These are phyloP conservation scores for Colletotrichum sp. DNA, from an alignment of 2,329 filamentous ascomycete species.

Conservation along the genomic window DNA sequence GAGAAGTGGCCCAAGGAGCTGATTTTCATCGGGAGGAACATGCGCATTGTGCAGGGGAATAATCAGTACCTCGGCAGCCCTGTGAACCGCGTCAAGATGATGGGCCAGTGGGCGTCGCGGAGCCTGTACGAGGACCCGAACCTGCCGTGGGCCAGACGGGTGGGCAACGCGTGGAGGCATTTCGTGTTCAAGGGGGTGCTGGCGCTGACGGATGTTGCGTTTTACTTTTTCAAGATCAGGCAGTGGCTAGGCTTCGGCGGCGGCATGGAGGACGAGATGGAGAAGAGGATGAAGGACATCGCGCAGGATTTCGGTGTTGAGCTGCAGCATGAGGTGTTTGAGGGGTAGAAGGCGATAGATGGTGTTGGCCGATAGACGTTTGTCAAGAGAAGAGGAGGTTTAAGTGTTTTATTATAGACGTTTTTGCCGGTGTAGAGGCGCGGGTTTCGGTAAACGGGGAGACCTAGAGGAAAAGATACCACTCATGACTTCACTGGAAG, in stretches of 20 bases:
- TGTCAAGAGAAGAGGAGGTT: neutral
- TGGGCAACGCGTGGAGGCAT: constrained; percentile 77
- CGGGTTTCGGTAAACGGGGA: neutral
- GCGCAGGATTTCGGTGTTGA: constrained; percentile 93
- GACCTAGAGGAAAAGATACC: neutral
- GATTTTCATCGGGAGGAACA: constrained; percentile 89
- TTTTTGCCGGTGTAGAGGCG: neutral
- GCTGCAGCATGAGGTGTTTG: constrained; percentile 86
- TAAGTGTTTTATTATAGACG: neutral
- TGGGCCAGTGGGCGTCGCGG: constrained; percentile 85
- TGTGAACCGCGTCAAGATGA: constrained; percentile 93
- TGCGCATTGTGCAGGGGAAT: constrained; percentile 92
- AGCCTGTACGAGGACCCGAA: constrained; percentile 80
- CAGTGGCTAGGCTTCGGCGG: constrained; percentile 79
- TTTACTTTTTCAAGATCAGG: constrained; percentile 79
- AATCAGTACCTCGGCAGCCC: constrained; percentile 90
- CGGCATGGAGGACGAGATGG: constrained; percentile 95
- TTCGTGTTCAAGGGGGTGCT: constrained; percentile 82
- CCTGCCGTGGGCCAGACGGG: constrained; percentile 65
- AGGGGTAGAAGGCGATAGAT: constrained; percentile 61
- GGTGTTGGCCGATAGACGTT: neutral
- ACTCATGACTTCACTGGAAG: neutral
- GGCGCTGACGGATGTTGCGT: constrained; percentile 78
- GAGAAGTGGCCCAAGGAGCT: constrained; percentile 89
- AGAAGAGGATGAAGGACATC: constrained; percentile 84